Percentiles rank a stretch among this genome's conserved stretches.
phyloP scores from a whole-genome alignment of 768 basidiomycete species.

The Sporobolomyces pararoseus region DNA sequence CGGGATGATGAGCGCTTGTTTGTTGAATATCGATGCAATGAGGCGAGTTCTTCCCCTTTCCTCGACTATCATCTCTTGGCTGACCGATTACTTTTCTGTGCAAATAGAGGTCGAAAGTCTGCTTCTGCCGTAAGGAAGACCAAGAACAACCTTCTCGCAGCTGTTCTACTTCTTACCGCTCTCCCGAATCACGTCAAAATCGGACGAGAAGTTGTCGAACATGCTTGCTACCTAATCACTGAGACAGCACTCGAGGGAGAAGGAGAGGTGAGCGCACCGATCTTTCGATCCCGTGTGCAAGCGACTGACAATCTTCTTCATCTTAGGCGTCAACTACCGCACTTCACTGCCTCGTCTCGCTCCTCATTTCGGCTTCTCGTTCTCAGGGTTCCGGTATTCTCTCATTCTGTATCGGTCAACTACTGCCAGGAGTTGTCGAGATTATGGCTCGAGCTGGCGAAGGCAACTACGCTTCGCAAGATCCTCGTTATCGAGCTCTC shows the following conservation, averaged over 20 bases:
- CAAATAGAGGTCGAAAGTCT: constrained; percentile 70
- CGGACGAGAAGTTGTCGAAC: constrained; percentile 72
- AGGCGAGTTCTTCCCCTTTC: constrained; percentile 59
- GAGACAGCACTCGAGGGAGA: constrained; percentile 68
- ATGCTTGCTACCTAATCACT: constrained; percentile 74
- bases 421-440: constrained; percentile 77
- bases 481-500: constrained; percentile 46
- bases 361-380: constrained; percentile 67
- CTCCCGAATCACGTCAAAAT: constrained; percentile 65
- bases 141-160: constrained; percentile 82
- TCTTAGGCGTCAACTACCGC: constrained; percentile 75
- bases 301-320: background rate
- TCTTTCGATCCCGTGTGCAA: constrained; percentile 21
- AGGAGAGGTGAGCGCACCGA: constrained; percentile 56
- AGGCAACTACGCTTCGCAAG: constrained; percentile 51
- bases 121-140: constrained; percentile 71
- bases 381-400: constrained; percentile 57
- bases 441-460: constrained; percentile 69
- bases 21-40: constrained; percentile 86
- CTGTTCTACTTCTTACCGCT: constrained; percentile 77
- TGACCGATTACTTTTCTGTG: too few relatives aligned
- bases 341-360: constrained; percentile 80
- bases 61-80: too few relatives aligned
- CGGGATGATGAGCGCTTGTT: constrained; percentile 68
- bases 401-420: constrained; percentile 64